Conservation (phyloP, 306 rosid species). For the Hippophae gyantsensis region DNA sequence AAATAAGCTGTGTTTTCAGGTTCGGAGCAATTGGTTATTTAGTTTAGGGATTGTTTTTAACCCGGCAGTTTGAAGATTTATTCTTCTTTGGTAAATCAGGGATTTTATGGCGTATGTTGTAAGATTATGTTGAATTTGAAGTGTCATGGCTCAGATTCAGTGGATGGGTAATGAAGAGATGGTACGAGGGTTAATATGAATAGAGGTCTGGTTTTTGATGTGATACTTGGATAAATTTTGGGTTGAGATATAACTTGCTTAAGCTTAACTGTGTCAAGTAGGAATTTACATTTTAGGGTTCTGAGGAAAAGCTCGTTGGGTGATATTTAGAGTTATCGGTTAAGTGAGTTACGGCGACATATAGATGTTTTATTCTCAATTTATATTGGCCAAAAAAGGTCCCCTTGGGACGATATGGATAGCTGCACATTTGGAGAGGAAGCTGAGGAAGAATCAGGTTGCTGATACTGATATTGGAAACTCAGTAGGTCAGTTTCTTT, state of each 20-base stretch:
- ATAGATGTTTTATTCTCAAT: conserved; percentile 92
- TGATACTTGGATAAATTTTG: background rate
- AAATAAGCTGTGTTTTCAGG: background rate
- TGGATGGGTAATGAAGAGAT: conserved; percentile 4
- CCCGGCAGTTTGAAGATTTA: background rate
- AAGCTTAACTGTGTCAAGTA: background rate
- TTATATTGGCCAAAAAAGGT: conserved; percentile 97
- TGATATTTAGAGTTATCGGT: conserved; percentile 19
- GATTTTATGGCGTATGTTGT: conserved; percentile 8
- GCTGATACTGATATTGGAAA: conserved; percentile 98
- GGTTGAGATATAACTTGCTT: background rate
- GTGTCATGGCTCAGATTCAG: background rate
- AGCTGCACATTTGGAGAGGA: conserved; percentile 99
- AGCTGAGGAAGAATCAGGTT: conserved; percentile 96
- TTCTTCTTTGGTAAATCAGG: conserved; percentile 8
- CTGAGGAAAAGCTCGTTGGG: conserved; percentile 13
- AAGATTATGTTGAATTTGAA: conserved; percentile 5
- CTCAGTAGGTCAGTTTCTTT: conserved; percentile 74
- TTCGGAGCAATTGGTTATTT: background rate
- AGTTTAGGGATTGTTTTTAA: background rate
- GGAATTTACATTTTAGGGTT: background rate
- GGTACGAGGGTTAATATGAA: background rate
- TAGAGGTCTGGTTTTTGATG: background rate
- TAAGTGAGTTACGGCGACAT: conserved; percentile 16
- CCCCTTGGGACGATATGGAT: conserved; percentile 99